Base-by-base conservation (phyloP, 2,329 filamentous ascomycete genomes). In the Aspergillus sp. region DNA sequence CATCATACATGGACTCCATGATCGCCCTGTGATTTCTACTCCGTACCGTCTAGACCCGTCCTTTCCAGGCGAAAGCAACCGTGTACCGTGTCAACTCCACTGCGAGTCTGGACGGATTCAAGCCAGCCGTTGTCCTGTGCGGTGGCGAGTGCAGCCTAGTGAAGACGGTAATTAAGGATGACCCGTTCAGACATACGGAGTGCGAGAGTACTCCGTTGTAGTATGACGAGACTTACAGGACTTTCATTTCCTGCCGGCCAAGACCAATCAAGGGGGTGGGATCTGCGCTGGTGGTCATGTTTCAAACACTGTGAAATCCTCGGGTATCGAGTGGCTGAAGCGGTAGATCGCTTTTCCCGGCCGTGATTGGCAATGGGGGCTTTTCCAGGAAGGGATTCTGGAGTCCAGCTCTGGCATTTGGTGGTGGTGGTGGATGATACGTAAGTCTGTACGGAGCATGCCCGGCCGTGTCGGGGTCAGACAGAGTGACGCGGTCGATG, bases 281-380 rank as follows among this genome's bases (percentile, higher is more conserved):
- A 60, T 60, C 60, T 56, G 51, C 56, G 42, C 44, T 51, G 44
- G 47, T 58, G 53, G 51, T 50, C 56, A 47, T 51, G 52, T 60
- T 54, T 61, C 56, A 60, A 56, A 57, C 49, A 38, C 45, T 47
- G 49, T 47, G 49, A 50, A 50, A 57, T 52, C 51, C 52, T 38
- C 49, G 41, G 24, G 41, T 45, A 53, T 54, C 49, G 36, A 50
- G 52, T 54, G 56, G 50, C 54, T 55, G 54, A 57, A 48, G 41
- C 45, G 30, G 53, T 40, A 56, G 51, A 58, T 57, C 56, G 26
- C 17, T 52, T 49, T 51, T 42, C 26, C 45, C 48, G 30, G 45
- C 6, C 17, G 20, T 47, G 26, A 35, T 16, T 19, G 45, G n/a
- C 19, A 13, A 32, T 14, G 35, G 16, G 8, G 45, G 45, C 20